These are phyloP conservation scores for Phytopythium chamaehyphon DNA, from an alignment of 352 stramenopile species.

Conservation along the genomic window DNA sequence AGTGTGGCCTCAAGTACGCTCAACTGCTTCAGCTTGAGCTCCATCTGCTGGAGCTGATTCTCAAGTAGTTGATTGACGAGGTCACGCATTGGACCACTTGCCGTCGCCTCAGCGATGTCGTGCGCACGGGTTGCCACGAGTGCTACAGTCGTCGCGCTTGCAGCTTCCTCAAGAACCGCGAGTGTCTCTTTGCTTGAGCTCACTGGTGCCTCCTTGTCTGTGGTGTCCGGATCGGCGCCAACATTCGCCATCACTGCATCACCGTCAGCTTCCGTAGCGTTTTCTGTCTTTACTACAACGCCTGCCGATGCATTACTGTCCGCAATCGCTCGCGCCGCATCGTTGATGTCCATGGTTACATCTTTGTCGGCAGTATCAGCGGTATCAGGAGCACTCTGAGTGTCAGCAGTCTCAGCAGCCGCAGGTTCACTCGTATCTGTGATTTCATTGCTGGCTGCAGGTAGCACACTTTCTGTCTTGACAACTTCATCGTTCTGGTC, in stretches of 20 bases:
- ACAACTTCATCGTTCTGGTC: background rate
- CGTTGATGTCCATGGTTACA: conserved; percentile 5
- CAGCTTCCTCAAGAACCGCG: conserved; percentile 62
- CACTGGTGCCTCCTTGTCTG: conserved; percentile 1
- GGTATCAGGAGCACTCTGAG: no score
- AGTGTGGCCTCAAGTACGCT: conserved; percentile 51
- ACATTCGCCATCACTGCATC: conserved; percentile 38
- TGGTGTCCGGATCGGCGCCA: conserved; percentile 1
- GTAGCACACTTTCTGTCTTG: no score
- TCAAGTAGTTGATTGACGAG: conserved; percentile 58
- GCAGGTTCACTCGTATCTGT: no score
- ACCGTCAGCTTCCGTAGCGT: conserved; percentile 17
- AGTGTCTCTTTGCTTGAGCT: conserved; percentile 43
- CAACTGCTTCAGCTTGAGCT: conserved; percentile 77
- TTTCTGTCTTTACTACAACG: conserved; percentile 39
- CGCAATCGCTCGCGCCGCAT: conserved; percentile 30
- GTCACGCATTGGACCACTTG: conserved; percentile 34
- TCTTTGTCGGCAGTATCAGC: no score
- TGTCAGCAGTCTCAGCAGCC: no score
- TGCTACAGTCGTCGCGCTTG: conserved; percentile 51
- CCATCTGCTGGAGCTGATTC: conserved; percentile 71
- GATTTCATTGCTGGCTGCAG: no score
- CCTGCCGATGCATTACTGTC: conserved; percentile 35
- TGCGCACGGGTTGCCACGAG: conserved; percentile 55
- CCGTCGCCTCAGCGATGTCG: conserved; percentile 36